Evolutionary conservation across 179 eudicot genomes (phyloP), one percentile per base, ranked within the genome.

Genomic region (Silene noctiflora): DNA sequence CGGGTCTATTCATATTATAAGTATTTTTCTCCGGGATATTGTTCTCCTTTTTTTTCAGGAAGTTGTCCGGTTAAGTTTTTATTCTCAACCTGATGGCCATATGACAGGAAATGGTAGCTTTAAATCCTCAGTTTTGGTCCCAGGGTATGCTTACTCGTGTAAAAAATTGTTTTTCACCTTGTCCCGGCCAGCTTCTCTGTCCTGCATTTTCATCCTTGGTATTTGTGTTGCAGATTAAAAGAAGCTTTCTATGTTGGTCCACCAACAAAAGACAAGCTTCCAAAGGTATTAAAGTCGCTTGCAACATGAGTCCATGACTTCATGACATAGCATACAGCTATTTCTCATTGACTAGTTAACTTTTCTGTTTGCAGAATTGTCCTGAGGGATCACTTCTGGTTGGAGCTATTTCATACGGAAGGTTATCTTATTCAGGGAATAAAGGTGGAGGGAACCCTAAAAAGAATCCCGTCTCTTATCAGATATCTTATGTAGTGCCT

Each of bases 201-300:
- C 16, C 24, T 72, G 59, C 17, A 4, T 17, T n/a, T 61, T 27
- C 58, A 39, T 77, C 42, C 46, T 56, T n/a, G 71, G 27, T 77
- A 13, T 74, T 72, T n/a, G 12, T 31, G 76, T 85, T 83, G 66
- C 83, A 96, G 99, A 77, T 69, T 77, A 64, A 91, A 85, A 85
- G 99, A 96, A 90, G 97, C 96, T 61, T 96, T 96, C 78, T 96
- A 93, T 79, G 88, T 93, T 74, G 90, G 88, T 44, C 92, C 91
- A 63, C 96, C 97, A 69, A 21, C 86, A 27, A 93, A 90, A 81
- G 99, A 91, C 82, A 89, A 86, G 84, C 88, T 93, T 69, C 99
- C 99, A 0, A 96, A 96, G 98, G 99, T 95, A 83, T 74, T 56
- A 44, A 9, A 68, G 33, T 69, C 25, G 3, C 71, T 75, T 16